Evolutionary conservation across 2,329 filamentous ascomycete species (phyloP).

Genomic region (Pseudogymnoascus sp.): DNA sequence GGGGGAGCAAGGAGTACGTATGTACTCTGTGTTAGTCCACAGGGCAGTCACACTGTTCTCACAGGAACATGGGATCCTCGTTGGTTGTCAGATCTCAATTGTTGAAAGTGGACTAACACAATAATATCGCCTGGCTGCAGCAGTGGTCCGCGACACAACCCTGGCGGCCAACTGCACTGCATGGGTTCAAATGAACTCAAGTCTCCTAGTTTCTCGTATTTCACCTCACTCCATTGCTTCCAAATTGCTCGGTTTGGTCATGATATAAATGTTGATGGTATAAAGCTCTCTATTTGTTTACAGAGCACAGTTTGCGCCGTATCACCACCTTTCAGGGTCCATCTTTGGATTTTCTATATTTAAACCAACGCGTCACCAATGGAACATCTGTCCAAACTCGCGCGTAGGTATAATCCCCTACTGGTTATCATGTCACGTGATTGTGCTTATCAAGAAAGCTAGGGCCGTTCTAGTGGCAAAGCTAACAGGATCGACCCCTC

Average conservation of each 20-base stretch:
- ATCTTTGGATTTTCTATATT: background rate
- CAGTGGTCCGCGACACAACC: background rate
- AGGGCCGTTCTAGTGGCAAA: constrained; percentile 4
- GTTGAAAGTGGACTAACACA: background rate
- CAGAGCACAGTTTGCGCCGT: background rate
- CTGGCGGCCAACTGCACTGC: background rate
- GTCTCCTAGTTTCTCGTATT: background rate
- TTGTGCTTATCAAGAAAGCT: background rate
- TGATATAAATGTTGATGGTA: background rate
- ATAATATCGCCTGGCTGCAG: background rate
- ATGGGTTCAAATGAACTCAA: background rate
- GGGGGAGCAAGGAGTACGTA: background rate
- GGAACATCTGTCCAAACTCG: background rate
- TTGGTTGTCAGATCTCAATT: constrained; percentile 7
- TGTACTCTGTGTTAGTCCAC: background rate
- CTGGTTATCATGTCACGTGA: constrained; percentile 1
- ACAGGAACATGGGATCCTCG: background rate
- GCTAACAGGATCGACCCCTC: constrained; percentile 2
- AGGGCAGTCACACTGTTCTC: background rate
- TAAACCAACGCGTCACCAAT: constrained; percentile 6
- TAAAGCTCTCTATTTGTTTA: background rate
- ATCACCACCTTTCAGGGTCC: background rate
- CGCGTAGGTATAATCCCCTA: background rate
- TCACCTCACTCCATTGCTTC: background rate
- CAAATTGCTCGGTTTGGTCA: background rate